Base-by-base conservation (phyloP, 2,329 filamentous ascomycete species). In the Metarhizium humberi region DNA sequence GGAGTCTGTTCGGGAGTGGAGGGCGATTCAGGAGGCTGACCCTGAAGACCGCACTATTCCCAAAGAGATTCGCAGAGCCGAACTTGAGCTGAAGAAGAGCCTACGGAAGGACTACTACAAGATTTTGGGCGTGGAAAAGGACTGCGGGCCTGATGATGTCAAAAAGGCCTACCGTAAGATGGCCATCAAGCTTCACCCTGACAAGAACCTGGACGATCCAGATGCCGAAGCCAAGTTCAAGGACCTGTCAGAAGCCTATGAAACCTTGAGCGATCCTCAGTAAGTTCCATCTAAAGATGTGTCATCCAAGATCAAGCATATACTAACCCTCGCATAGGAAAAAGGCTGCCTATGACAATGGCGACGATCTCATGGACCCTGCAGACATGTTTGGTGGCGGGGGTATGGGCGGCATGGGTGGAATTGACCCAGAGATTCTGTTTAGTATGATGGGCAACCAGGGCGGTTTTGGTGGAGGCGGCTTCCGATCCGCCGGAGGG, bases 81-180 rank as follows among this genome's bases (percentile, higher is more conserved):
- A 99, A 75, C 77, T 96, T 30, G 94, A 99, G 74, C 77, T 97
- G 60, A 99, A 99, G 85, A 97, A 97, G 85, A 88, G 88, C 70
- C 88, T 92, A 74, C 82, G 94, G 59, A 99, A 99, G 74, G 94
- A 99, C 68, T 97, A 96, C 75, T 99, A 99, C 78, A 96, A 96
- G 81, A 96, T 97, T 62, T 83, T 99, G 53, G 88, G 86, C 6
- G 76, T 99, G 8, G 78, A 87, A 56, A 97, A 96, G 78, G 87
- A 92, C 59, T 91, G 91, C 42, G 82, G 81, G 45, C 90, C 95
- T 25, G 78, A 78, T 56, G 84, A 94, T 54, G 94, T 99, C 77
- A 99, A 97, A 80, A 92, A 92, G 76, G 94, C 92, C 2, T 99
- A 99, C 77, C 85, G 92, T 61, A 96, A 94, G 73, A 80, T 96